phyloP scores from a whole-genome alignment of 2,329 filamentous ascomycete genomes.

The Microcyclospora pomicola region DNA sequence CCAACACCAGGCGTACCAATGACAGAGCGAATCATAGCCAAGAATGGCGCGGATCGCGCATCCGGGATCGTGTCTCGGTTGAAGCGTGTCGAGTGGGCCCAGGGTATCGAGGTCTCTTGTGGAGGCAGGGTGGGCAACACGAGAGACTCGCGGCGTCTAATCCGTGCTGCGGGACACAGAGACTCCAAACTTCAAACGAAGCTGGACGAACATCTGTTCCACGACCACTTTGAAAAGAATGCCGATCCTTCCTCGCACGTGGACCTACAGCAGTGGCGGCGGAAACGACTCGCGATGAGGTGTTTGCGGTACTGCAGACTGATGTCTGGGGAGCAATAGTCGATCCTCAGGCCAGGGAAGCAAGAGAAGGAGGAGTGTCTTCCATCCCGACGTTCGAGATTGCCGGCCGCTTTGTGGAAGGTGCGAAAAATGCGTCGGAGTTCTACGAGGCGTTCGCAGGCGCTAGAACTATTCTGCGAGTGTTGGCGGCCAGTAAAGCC shows the following conservation, averaged over 20 bases:
- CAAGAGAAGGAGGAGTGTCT: slow-evolving; percentile 4
- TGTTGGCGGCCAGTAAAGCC: no score
- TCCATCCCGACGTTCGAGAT: slow-evolving; percentile 25
- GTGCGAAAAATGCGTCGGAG: slow-evolving; percentile 7
- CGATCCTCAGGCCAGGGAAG: slow-evolving; percentile 4
- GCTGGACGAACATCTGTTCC: slow-evolving; percentile 18
- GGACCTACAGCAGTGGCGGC: slow-evolving; percentile 13
- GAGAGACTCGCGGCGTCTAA: slow-evolving; percentile 22
- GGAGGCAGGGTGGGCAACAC: slow-evolving; percentile 25
- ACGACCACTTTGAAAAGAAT: slow-evolving; percentile 20
- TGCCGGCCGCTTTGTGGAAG: slow-evolving; percentile 6
- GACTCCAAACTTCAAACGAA: slow-evolving; percentile 6
- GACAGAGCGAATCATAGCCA: slow-evolving; percentile 5
- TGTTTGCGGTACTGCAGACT: slow-evolving; percentile 3
- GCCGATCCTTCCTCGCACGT: slow-evolving; percentile 18
- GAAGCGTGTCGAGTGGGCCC: slow-evolving; percentile 17
- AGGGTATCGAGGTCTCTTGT: slow-evolving; percentile 24
- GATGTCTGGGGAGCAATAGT: slow-evolving; percentile 4
- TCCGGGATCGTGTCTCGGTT: slow-evolving; percentile 18
- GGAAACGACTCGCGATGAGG: slow-evolving; percentile 10
- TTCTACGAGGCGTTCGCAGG: slow-evolving; percentile 6
- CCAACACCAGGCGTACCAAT: slow-evolving; percentile 3
- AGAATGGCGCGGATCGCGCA: slow-evolving; percentile 12
- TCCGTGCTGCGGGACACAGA: slow-evolving; percentile 14
- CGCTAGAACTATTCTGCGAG: background rate